Base-by-base conservation (phyloP, 345 rosid species). In the Lumnitzera racemosa region DNA sequence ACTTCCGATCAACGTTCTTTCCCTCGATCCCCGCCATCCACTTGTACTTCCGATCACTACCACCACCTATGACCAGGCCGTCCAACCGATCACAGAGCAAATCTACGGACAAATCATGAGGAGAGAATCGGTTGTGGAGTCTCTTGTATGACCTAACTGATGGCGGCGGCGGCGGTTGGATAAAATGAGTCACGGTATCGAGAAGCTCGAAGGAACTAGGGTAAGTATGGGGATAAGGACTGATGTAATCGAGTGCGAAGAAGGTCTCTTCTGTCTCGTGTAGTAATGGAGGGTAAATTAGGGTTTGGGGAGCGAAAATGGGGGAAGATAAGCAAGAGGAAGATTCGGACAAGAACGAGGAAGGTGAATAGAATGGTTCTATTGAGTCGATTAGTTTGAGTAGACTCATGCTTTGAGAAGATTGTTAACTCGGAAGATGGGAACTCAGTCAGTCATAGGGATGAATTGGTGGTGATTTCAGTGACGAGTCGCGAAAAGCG, bases 11-110 rank as follows among this genome's bases (percentile, higher is more conserved):
- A 5, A 81, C 85, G 15, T 80, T 76, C 0, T 72, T 63, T 24
- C 76, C 91, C 60, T 86, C 73, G 68, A 87, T 75, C 84, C 89
- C 91, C 63, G 94, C 81, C 20, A 94, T 78, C 87, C 78, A 71
- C 3, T 74, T 83, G 74, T 80, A 85, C 95, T 89, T 92, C 78
- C 96, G 71, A 13, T 85, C 91, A 25, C 81, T 70, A 24, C 52
- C 73, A 65, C 59, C 5, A 52, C 20, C 47, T 57, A 47, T 60
- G 20, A 72, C 64, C 57, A 86, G 71, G 17, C 69, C 67, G 50
- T 87, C 97, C 31, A 85, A 81, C 77, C 89, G 79, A 51, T 88
- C 85, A 64, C 78, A 78, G 16, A 94, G 76, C 51, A 67, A 64
- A 70, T 80, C 77, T 24, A 83, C 51, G 14, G 69, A 70, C 61